Base-by-base conservation (phyloP, 306 rosid genomes). In the Acmispon strigosus region DNA sequence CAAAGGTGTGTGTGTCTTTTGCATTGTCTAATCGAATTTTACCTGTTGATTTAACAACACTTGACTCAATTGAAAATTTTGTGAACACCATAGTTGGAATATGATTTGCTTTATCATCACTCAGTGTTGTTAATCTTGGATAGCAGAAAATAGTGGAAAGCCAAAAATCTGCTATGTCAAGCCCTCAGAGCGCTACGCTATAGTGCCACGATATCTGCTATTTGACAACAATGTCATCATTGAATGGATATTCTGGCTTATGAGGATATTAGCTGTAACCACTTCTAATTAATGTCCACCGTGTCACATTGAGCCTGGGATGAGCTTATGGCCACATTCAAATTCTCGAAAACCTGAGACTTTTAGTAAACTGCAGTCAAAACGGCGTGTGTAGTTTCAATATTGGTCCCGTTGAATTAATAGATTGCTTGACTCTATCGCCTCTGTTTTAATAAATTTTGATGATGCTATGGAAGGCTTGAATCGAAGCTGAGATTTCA, bases 1-100 rank as follows among this genome's bases (percentile, higher is more conserved):
- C 99, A 18, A 82, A 74, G 96, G 99, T 92, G 84, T n/a, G 53
- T 39, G 11, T 39, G 11, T 39, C 43, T 39, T 9, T 9, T 8
- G 11, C 43, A 39, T 39, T 39, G 11, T 39, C 43, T 8, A 39
- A 39, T 39, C 11, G 43, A 9, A 39, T 8, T 39, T 39, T 39
- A 39, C 3, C 11, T 39, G 8, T 43, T n/a, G n/a, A n/a, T n/a
- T 10, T 22, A 44, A 10, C 2, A 2, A 3, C 5, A 39, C 44
- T 39, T 3, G 3, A 39, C 44, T 9, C 2, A 9, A 8, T 10
- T 42, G 47, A 11, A 42, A 6, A 17, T 7, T 15, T 47, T 65
- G 1, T 13, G 24, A 27, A 14, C 16, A 15, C 10, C 22, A 8
- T 2, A 59, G 12, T 59, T 32, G 19, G 24, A 32, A 32, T 6